Evolutionary conservation across 805 yeast genomes (phyloP), one percentile per base, ranked within the genome.

Genomic region (Cyberlindnera mycetangii): DNA sequence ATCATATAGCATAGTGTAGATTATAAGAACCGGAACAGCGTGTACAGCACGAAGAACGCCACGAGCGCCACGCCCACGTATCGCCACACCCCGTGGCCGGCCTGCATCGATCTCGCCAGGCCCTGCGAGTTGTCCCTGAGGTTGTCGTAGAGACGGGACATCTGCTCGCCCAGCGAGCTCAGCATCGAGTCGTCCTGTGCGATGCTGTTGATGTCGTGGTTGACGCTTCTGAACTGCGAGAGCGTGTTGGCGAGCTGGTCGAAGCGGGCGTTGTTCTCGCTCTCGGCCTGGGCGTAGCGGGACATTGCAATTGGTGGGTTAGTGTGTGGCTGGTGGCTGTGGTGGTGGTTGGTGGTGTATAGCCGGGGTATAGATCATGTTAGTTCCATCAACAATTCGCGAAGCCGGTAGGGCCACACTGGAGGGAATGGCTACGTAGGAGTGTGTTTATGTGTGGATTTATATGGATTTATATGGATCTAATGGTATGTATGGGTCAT

Each of bases 161-260:
- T 71, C n/a, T 80, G 71, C 45, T 75, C 74, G 31, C 76, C 71
- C 17, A 79, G 54, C 15, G 65, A 64, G 42, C 64, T 64, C 17
- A 78, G 56, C 31, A 69, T 52, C 0, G 72, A 67, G 20, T 61
- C 60, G 48, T 77, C 81, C 42, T 79, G 80, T 9, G 92, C 85
- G 52, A 80, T 83, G 43, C 68, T 65, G 53, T 83, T 78, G 30
- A 85, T 81, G 47, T 85, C 92, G 50, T 76, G 76, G 41, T 88
- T 84, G 20, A 85, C 78, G 44, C 71, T 70, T 48, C 86, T 74
- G 53, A 85, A 75, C 1, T 81, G 72, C 2, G 87, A 74, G 31
- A 85, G 68, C 59, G 85, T 85, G 41, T 74, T 71, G 2, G 90
- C 86, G 18, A 85, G 70, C 50, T 73, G 75, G 50, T 83, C 76